These are phyloP conservation scores for Endocalyx cinctus DNA, from an alignment of 2,329 filamentous ascomycete species.

Conservation along the genomic window DNA sequence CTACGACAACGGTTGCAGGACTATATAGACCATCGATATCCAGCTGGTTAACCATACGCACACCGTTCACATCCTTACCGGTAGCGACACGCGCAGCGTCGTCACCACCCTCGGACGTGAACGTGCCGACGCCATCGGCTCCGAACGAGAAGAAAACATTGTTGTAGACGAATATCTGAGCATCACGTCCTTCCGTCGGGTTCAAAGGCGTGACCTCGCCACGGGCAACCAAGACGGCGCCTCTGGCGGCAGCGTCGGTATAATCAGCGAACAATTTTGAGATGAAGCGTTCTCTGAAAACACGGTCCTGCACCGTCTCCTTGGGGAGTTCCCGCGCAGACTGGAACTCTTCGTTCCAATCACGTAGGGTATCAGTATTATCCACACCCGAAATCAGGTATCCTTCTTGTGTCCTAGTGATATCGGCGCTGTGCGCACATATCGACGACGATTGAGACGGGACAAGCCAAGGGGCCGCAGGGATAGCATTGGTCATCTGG, in stretches of 20 bases:
- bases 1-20: slow-evolving; percentile 90
- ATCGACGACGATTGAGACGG: slow-evolving; percentile 60
- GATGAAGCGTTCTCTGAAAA: slow-evolving; percentile 89
- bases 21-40: slow-evolving; percentile 94
- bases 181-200: slow-evolving; percentile 86
- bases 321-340: slow-evolving; percentile 92
- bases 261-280: slow-evolving; percentile 98
- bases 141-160: slow-evolving; percentile 99
- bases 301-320: slow-evolving; percentile 88
- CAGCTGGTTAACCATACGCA: slow-evolving; percentile 92
- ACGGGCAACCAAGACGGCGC: slow-evolving; percentile 84
- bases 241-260: slow-evolving; percentile 88
- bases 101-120: slow-evolving; percentile 92
- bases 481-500: slow-evolving; percentile 92
- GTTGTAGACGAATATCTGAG: slow-evolving; percentile 99
- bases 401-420: slow-evolving; percentile 86
- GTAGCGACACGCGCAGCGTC: slow-evolving; percentile 94
- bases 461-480: slow-evolving; percentile 88
- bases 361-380: slow-evolving; percentile 87
- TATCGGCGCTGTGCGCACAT: slow-evolving; percentile 72
- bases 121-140: slow-evolving; percentile 94
- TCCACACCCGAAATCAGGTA: slow-evolving; percentile 87
- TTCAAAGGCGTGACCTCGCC: slow-evolving; percentile 93
- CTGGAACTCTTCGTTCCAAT: slow-evolving; percentile 99
- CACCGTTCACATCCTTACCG: slow-evolving; percentile 92